Evolutionary conservation across 805 yeast species (phyloP).

Genomic region (Myxozyma lipomycoides): DNA sequence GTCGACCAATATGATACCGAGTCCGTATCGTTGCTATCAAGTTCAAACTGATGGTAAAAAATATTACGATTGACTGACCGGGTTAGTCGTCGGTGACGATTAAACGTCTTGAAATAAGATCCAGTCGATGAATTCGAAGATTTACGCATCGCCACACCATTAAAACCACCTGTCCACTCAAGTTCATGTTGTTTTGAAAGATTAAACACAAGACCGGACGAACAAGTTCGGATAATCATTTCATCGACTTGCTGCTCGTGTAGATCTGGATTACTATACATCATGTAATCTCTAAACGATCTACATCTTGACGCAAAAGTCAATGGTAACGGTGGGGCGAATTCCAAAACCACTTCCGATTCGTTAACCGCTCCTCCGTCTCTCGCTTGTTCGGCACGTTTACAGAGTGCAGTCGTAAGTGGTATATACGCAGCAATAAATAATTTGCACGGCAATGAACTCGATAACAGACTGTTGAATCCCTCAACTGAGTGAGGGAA

Average conservation of each 20-base stretch:
- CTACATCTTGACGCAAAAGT: slow-evolving; percentile 12
- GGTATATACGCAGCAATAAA: slow-evolving; percentile 11
- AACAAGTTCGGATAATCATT: background rate
- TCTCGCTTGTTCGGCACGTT: background rate
- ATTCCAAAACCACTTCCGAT: background rate
- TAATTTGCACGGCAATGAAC: slow-evolving; percentile 5
- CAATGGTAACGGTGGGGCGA: slow-evolving; percentile 10
- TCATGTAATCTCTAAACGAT: slow-evolving; percentile 21
- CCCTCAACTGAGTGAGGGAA: background rate
- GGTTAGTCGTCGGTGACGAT: background rate
- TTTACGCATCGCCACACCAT: too few species aligned
- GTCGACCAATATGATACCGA: background rate
- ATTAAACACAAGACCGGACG: too few species aligned
- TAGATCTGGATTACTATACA: background rate
- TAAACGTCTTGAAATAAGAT: background rate
- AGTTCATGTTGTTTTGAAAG: background rate
- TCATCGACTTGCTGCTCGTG: background rate
- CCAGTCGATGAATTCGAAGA: background rate
- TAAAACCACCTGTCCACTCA: too few species aligned
- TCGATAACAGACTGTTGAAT: background rate
- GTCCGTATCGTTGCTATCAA: too few species aligned
- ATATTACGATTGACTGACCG: background rate
- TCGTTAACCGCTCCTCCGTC: background rate
- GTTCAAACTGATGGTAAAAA: too few species aligned
- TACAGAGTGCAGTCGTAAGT: slow-evolving; percentile 5